Evolutionary conservation across 169 alveolate genomes (phyloP).

Genomic region (Hammondia hammondi): DNA sequence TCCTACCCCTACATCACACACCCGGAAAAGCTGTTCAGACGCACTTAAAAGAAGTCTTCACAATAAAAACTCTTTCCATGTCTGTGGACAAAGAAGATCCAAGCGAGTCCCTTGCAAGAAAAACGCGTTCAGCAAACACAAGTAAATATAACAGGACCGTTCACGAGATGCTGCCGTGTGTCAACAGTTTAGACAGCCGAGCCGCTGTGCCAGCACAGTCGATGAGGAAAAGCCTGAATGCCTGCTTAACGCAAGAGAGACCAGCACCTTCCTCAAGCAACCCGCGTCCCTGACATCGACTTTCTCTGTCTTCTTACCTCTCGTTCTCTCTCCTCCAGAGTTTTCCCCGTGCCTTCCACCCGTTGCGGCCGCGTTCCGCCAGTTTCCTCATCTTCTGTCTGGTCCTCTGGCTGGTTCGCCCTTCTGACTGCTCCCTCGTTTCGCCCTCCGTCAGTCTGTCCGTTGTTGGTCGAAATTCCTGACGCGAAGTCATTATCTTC

Average conservation of each 20-base stretch:
- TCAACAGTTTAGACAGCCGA: too few relatives aligned
- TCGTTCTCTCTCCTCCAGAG: conserved; percentile 34
- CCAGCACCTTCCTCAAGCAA: too few relatives aligned
- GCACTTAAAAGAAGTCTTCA: background rate
- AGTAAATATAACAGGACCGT: too few relatives aligned
- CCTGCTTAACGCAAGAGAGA: too few relatives aligned
- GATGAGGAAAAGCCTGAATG: too few relatives aligned
- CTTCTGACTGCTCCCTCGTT: background rate
- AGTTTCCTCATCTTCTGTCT: background rate
- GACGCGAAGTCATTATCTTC: background rate
- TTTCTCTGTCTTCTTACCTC: background rate
- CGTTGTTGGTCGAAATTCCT: background rate
- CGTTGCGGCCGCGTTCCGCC: background rate
- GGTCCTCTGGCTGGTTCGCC: background rate
- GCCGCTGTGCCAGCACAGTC: too few relatives aligned
- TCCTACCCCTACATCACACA: background rate
- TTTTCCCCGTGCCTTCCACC: background rate
- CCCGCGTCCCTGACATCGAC: too few relatives aligned
- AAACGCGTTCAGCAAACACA: too few relatives aligned
- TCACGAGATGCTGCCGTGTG: too few relatives aligned
- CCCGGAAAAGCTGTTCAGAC: background rate
- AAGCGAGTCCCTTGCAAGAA: too few relatives aligned
- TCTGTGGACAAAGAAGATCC: too few relatives aligned
- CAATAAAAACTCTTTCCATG: background rate
- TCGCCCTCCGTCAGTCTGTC: background rate